These are phyloP conservation scores for Boletus edulis DNA, from an alignment of 768 basidiomycete genomes.

Conservation along the genomic window DNA sequence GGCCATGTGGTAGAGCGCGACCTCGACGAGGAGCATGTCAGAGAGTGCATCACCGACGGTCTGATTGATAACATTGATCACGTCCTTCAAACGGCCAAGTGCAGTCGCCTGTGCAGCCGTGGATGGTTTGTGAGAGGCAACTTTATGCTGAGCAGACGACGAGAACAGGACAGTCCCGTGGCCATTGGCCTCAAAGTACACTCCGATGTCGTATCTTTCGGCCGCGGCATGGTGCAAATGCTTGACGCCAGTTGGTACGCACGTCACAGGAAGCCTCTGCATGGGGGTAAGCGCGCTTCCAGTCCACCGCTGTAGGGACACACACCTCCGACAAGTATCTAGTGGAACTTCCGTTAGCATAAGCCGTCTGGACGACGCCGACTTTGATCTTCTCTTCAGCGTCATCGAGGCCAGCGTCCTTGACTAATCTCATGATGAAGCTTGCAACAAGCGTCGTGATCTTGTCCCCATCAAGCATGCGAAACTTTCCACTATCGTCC, in stretches of 20 bases:
- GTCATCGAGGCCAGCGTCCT: slow-evolving; percentile 75
- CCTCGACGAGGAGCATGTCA: slow-evolving; percentile 93
- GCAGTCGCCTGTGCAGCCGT: slow-evolving; percentile 83
- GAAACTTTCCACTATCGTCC: slow-evolving; percentile 74
- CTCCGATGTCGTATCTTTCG: slow-evolving; percentile 87
- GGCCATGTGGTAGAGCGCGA: slow-evolving; percentile 83
- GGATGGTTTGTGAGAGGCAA: slow-evolving; percentile 65
- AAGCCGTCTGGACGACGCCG: slow-evolving; percentile 97
- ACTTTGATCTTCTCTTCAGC: slow-evolving; percentile 59
- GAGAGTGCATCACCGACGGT: slow-evolving; percentile 97
- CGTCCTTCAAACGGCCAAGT: slow-evolving; percentile 69
- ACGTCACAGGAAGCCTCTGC: slow-evolving; percentile 90
- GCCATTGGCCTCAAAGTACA: slow-evolving; percentile 99
- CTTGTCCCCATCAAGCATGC: slow-evolving; percentile 97
- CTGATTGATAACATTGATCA: slow-evolving; percentile 91
- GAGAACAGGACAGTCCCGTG: slow-evolving; percentile 98
- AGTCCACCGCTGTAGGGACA: neutral
- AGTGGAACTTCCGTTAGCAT: slow-evolving; percentile 96
- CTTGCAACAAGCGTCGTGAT: slow-evolving; percentile 92
- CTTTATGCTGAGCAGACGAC: slow-evolving; percentile 56
- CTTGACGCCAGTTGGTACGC: slow-evolving; percentile 96
- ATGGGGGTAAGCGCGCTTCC: slow-evolving; percentile 5
- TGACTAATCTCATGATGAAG: slow-evolving; percentile 89
- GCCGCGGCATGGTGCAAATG: slow-evolving; percentile 97
- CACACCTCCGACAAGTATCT: slow-evolving; percentile 82